phyloP scores from a whole-genome alignment of 225 moss, liverwort and hornwort species.

The Polytrichum formosum region DNA sequence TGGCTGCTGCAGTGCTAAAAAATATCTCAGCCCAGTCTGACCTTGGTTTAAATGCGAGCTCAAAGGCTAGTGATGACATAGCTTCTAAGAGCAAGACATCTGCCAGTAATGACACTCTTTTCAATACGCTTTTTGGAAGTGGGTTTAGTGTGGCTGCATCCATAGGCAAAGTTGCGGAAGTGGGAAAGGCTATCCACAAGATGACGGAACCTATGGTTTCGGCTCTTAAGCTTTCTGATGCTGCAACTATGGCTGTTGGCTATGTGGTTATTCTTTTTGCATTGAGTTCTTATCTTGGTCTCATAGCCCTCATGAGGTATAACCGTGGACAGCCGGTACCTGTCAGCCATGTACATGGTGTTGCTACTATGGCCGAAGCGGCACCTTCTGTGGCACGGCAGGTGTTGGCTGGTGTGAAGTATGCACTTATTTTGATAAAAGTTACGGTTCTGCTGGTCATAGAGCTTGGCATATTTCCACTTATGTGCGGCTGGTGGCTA shows the following conservation, averaged over 20 bases:
- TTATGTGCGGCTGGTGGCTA: conserved; percentile 99
- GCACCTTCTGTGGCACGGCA: conserved; percentile 94
- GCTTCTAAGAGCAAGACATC: conserved; percentile 1
- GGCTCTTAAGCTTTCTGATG: conserved; percentile 84
- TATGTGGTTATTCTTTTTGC: conserved; percentile 80
- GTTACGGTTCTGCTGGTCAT: conserved; percentile 85
- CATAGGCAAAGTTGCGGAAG: conserved; percentile 6
- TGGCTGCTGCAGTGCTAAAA: conserved; percentile 24
- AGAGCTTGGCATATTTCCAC: conserved; percentile 92
- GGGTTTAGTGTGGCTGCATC: conserved; percentile 10
- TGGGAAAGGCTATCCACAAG: conserved; percentile 21
- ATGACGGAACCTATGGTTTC: conserved; percentile 49
- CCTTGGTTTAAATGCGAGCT: conserved; percentile 31
- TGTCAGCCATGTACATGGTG: conserved; percentile 83
- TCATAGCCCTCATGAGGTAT: conserved; percentile 83
- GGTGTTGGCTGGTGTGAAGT: conserved; percentile 87
- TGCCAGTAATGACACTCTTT: conserved; percentile 12
- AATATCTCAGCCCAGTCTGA: conserved; percentile 15
- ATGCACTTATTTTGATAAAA: conserved; percentile 87
- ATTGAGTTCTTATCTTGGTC: conserved; percentile 82
- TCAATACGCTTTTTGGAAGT: conserved; percentile 14
- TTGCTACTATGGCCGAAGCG: conserved; percentile 91
- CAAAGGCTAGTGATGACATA: conserved; percentile 1
- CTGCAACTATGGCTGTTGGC: conserved; percentile 88
- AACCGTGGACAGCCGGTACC: conserved; percentile 88